These are phyloP conservation scores for Tulasnella sp. DNA, from an alignment of 768 basidiomycete genomes.

Conservation along the genomic window DNA sequence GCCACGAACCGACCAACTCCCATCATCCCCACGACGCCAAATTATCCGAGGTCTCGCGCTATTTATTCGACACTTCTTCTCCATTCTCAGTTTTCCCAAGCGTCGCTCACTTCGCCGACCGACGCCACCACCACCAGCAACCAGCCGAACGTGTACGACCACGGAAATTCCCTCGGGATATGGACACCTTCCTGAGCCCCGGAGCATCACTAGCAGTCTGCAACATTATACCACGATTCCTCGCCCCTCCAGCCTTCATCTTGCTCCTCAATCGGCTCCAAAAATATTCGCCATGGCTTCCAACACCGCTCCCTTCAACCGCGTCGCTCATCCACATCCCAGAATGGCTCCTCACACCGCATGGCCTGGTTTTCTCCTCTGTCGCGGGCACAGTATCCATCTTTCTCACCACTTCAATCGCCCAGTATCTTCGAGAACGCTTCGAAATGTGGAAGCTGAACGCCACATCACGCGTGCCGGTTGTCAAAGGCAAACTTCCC, in stretches of 20 bases:
- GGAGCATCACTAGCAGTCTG: neutral
- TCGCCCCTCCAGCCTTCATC: neutral
- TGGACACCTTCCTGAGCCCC: neutral
- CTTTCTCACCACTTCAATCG: neutral
- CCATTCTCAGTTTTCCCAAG: too few species aligned
- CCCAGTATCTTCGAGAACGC: neutral
- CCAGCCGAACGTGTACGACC: neutral
- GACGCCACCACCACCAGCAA: neutral
- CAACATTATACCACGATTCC: neutral
- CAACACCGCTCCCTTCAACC: neutral
- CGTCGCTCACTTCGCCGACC: too few species aligned
- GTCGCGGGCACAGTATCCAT: neutral
- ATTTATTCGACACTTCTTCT: too few species aligned
- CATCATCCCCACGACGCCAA: too few species aligned
- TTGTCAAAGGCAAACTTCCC: conserved; percentile 46
- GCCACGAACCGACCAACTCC: too few species aligned
- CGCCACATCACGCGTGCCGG: conserved; percentile 40
- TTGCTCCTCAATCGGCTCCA: neutral
- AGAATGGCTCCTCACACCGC: neutral
- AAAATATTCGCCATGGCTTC: neutral
- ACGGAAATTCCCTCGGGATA: neutral
- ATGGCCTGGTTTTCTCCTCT: neutral
- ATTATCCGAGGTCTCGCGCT: too few species aligned
- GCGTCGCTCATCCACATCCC: neutral
- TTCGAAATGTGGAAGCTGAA: conserved; percentile 9